Conservation (phyloP, 2,329 filamentous ascomycete genomes). For the Nannizziopsis arthrosporioides region DNA sequence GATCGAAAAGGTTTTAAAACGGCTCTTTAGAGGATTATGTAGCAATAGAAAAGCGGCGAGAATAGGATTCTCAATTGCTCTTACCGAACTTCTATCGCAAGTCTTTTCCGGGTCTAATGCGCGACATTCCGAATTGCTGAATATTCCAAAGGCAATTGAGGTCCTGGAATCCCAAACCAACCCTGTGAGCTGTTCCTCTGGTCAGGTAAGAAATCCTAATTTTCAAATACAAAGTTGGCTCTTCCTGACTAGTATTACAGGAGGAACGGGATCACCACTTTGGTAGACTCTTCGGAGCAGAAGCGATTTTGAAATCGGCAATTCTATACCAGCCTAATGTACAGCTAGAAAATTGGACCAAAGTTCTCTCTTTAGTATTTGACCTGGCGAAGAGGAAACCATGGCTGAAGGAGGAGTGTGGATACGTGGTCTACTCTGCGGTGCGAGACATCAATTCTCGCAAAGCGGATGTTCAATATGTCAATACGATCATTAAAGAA, state of each 20-base stretch:
- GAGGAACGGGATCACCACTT: constrained; percentile 79
- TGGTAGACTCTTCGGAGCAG: constrained; percentile 74
- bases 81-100: constrained; percentile 68
- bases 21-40: constrained; percentile 75
- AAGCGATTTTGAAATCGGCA: constrained; percentile 70
- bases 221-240: constrained; percentile 38
- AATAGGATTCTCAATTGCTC: constrained; percentile 75
- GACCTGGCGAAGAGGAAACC: constrained; percentile 68
- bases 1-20: constrained; percentile 38
- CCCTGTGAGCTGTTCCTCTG: constrained; percentile 41
- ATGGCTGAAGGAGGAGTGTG: constrained; percentile 82
- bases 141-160: constrained; percentile 37
- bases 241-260: constrained; percentile 47
- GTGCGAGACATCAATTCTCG: constrained; percentile 43
- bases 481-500: constrained; percentile 50
- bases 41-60: constrained; percentile 82
- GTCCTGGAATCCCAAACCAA: constrained; percentile 44
- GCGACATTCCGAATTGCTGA: constrained; percentile 22
- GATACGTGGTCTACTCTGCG: constrained; percentile 65
- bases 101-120: constrained; percentile 41
- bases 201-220: constrained; percentile 35
- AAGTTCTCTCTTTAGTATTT: constrained; percentile 61
- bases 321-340: constrained; percentile 52
- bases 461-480: constrained; percentile 37
- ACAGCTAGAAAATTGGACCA: constrained; percentile 41